Conservation (phyloP, 257 asterid genomes). For the Solanum chilense region DNA sequence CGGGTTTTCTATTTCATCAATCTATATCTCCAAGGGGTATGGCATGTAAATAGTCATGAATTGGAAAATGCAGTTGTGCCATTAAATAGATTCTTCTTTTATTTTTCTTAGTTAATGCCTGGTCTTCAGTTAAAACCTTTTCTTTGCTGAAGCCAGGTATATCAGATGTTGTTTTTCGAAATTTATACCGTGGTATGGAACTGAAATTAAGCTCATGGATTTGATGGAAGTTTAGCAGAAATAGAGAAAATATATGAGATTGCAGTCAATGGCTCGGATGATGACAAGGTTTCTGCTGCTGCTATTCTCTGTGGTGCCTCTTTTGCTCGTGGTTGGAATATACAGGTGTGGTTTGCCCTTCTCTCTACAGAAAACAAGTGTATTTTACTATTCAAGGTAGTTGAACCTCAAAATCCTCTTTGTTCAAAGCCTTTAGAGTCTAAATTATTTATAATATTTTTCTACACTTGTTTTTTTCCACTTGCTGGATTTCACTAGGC, state of each 20-base stretch:
- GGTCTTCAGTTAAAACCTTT: constrained; percentile 12
- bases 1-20: neutral
- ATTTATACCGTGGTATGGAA: constrained; percentile 22
- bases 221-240: constrained; percentile 95
- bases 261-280: constrained; percentile 79
- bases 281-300: constrained; percentile 93
- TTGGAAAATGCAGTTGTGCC: neutral
- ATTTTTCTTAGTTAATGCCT: neutral
- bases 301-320: constrained; percentile 90
- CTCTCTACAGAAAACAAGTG: neutral
- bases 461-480: neutral
- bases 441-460: neutral
- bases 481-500: neutral
- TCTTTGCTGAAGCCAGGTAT: constrained; percentile 20
- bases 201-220: constrained; percentile 59
- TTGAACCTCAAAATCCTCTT: neutral
- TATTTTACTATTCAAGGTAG: neutral
- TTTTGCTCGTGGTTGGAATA: constrained; percentile 91
- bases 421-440: neutral
- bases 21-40: neutral
- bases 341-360: constrained; percentile 50
- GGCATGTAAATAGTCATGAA: neutral
- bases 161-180: constrained; percentile 6
- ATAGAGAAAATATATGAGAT: constrained; percentile 87
- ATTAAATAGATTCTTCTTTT: neutral